Percentiles rank a stretch among this genome's conserved stretches.
These are phyloP conservation scores for Pisolithus albus DNA, from an alignment of 768 basidiomycete species.

Conservation along the genomic window DNA sequence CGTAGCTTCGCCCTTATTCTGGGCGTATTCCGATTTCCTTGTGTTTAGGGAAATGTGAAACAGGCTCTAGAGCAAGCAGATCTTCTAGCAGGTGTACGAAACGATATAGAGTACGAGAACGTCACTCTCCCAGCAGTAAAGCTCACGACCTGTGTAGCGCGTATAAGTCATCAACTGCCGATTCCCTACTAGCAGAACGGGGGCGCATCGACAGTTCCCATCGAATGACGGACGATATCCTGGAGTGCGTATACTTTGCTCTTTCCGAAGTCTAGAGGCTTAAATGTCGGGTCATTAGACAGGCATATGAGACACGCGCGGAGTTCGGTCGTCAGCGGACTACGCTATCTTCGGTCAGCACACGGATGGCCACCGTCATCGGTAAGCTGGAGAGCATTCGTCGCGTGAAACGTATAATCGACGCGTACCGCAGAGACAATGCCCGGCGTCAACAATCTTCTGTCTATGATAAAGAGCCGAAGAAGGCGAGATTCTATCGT, in stretches of 20 bases:
- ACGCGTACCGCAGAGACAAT: conserved; percentile 55
- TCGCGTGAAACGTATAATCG: background rate
- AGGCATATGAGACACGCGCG: conserved; percentile 94
- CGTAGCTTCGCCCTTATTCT: background rate
- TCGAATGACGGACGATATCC: conserved; percentile 86
- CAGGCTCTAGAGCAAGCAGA: conserved; percentile 82
- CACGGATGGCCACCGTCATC: conserved; percentile 76
- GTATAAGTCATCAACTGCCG: conserved; percentile 84
- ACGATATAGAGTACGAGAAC: conserved; percentile 82
- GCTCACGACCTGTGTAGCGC: conserved; percentile 46
- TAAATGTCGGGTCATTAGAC: conserved; percentile 39
- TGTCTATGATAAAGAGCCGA: conserved; percentile 89
- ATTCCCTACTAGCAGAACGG: conserved; percentile 82
- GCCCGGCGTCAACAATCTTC: conserved; percentile 89
- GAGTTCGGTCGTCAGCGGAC: conserved; percentile 83
- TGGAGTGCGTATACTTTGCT: conserved; percentile 53
- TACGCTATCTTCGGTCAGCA: conserved; percentile 71
- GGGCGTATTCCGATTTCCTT: background rate
- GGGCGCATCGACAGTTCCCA: conserved; percentile 89
- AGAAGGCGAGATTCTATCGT: conserved; percentile 87
- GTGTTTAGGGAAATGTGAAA: conserved; percentile 65
- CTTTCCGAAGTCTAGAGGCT: background rate
- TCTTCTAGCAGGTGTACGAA: conserved; percentile 82
- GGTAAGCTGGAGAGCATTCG: conserved; percentile 39
- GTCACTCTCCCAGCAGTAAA: background rate